These are phyloP conservation scores for Cyberlindnera maclurae DNA, from an alignment of 805 yeast species.

Conservation along the genomic window DNA sequence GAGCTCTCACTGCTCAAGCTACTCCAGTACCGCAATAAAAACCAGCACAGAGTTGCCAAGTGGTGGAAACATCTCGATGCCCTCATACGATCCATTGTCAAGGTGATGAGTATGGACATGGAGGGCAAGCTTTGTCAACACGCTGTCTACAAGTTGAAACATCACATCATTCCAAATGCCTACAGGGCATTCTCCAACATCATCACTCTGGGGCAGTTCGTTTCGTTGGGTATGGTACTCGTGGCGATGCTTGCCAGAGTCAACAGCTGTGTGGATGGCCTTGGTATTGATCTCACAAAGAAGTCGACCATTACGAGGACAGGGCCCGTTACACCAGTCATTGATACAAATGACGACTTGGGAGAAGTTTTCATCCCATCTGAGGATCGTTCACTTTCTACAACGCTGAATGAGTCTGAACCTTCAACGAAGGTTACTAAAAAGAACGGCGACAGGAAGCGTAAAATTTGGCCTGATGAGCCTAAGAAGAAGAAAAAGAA, in stretches of 20 bases:
- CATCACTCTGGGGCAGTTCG: slow-evolving; percentile 69
- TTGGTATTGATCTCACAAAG: slow-evolving; percentile 2
- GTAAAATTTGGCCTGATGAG: slow-evolving; percentile 7
- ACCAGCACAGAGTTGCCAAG: slow-evolving; percentile 62
- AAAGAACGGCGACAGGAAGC: slow-evolving; percentile 1
- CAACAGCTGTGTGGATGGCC: slow-evolving; percentile 18
- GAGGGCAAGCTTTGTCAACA: slow-evolving; percentile 10
- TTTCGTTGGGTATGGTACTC: slow-evolving; percentile 63
- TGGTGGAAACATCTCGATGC: slow-evolving; percentile 77
- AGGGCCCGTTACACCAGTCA: neutral
- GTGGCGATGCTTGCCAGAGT: slow-evolving; percentile 50
- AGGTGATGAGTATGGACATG: slow-evolving; percentile 26
- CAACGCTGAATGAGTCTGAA: neutral
- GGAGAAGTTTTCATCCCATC: slow-evolving; percentile 22
- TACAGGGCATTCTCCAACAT: slow-evolving; percentile 60
- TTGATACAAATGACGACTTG: slow-evolving; percentile 15
- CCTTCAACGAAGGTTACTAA: no score
- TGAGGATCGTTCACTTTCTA: neutral
- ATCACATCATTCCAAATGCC: slow-evolving; percentile 35
- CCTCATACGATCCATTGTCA: slow-evolving; percentile 48
- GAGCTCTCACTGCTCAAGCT: slow-evolving; percentile 59
- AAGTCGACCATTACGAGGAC: neutral
- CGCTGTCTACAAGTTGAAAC: slow-evolving; percentile 6
- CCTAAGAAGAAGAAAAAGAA: slow-evolving; percentile 31
- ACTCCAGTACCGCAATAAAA: slow-evolving; percentile 61